A percentile compares a stretch with the other conserved stretches of the same genome.
Conservation (phyloP, 2,329 filamentous ascomycete genomes). For the Curvularia lunata region DNA sequence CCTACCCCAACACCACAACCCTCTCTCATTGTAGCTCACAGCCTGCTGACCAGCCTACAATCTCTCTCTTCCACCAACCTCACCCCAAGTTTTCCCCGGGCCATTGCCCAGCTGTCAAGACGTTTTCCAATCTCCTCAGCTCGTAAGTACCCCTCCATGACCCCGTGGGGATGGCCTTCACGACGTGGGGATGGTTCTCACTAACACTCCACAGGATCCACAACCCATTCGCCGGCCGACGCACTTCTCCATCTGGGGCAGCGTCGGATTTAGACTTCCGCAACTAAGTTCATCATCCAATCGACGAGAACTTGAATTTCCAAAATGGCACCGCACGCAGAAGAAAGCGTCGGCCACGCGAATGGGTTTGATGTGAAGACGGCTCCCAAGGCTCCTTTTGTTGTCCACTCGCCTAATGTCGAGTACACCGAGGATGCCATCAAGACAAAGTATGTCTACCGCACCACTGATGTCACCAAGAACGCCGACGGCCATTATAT, state of each 20-base stretch:
- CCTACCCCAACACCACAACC: slow-evolving; percentile 17
- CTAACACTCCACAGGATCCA: slow-evolving; percentile 69
- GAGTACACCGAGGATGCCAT: slow-evolving; percentile 87
- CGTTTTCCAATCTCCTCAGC: slow-evolving; percentile 98
- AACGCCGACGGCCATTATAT: slow-evolving; percentile 76
- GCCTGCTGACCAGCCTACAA: slow-evolving; percentile 15
- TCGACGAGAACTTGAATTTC: slow-evolving; percentile 34
- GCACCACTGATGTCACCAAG: slow-evolving; percentile 82
- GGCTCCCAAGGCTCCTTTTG: slow-evolving; percentile 71
- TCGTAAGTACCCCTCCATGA: slow-evolving; percentile 69
- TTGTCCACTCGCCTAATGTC: slow-evolving; percentile 90
- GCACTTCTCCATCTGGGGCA: slow-evolving; percentile 85
- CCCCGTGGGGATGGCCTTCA: slow-evolving; percentile 9
- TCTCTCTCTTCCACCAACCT: slow-evolving; percentile 18
- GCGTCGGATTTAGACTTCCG: slow-evolving; percentile 66
- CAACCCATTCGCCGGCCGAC: slow-evolving; percentile 96
- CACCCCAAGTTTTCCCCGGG: slow-evolving; percentile 40
- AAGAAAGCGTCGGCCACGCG: slow-evolving; percentile 64
- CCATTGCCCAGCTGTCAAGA: slow-evolving; percentile 73
- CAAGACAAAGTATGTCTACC: slow-evolving; percentile 93
- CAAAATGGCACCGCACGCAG: slow-evolving; percentile 91
- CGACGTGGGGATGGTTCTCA: slow-evolving; percentile 11
- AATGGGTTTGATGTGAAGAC: slow-evolving; percentile 57
- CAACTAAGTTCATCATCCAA: slow-evolving; percentile 41
- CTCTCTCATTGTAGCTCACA: slow-evolving; percentile 11